Evolutionary conservation across 805 yeast species (phyloP).

Genomic region (Candida bentonensis): DNA sequence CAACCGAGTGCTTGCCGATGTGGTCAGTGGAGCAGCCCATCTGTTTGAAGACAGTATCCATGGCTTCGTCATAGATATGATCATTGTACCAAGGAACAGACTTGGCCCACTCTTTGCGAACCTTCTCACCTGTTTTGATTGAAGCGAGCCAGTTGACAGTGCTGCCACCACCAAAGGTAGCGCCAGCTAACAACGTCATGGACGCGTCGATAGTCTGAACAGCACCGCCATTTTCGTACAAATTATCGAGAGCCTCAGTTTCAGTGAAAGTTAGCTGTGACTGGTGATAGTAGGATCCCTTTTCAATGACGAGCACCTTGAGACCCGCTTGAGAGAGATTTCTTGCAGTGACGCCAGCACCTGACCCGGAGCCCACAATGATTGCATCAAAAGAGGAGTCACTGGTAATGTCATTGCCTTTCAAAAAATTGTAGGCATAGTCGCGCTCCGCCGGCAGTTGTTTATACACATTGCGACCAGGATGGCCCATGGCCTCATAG

Average conservation of each 20-base stretch:
- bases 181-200: constrained; percentile 31
- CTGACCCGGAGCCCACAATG: constrained; percentile 39
- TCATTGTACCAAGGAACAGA: constrained; percentile 34
- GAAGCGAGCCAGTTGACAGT: constrained; percentile 47
- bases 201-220: constrained; percentile 25
- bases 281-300: constrained; percentile 30
- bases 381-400: constrained; percentile 29
- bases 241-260: constrained; percentile 21
- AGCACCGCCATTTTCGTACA: constrained; percentile 29
- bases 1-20: constrained; percentile 27
- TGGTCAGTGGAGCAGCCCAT: constrained; percentile 33
- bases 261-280: constrained; percentile 27
- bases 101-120: constrained; percentile 38
- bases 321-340: constrained; percentile 30
- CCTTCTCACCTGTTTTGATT: constrained; percentile 33
- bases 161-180: constrained; percentile 45
- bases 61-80: constrained; percentile 29
- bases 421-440: constrained; percentile 20
- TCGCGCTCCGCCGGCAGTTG: constrained; percentile 18
- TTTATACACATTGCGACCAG: constrained; percentile 21
- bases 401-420: constrained; percentile 10
- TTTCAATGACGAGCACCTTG: constrained; percentile 34
- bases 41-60: constrained; percentile 31
- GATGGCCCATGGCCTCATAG: constrained; percentile 26
- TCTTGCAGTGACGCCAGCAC: constrained; percentile 40